Percentiles rank a stretch among this genome's conserved stretches.
These are phyloP conservation scores for Thalassiosira profunda DNA, from an alignment of 108 stramenopile genomes.

Conservation along the genomic window DNA sequence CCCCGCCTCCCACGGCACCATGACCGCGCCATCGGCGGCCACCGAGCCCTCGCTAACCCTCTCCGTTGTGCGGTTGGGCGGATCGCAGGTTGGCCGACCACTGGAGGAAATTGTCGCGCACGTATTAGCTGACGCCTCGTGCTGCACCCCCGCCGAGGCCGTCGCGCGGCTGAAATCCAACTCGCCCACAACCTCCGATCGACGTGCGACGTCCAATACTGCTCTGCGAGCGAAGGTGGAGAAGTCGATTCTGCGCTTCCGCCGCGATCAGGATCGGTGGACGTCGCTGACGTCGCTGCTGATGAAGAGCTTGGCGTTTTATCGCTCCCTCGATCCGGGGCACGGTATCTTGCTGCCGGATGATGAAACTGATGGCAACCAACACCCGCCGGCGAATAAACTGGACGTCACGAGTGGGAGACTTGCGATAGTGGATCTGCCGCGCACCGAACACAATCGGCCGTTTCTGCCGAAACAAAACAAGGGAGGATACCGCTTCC, in stretches of 20 bases:
- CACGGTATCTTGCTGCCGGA: background rate
- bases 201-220: background rate
- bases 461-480: conserved; percentile 65
- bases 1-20: too few species aligned
- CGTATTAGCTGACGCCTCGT: background rate
- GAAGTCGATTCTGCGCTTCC: conserved; percentile 42
- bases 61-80: too few species aligned
- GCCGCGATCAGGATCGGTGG: conserved; percentile 58
- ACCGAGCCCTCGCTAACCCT: too few species aligned
- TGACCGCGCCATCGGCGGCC: too few species aligned
- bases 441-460: conserved; percentile 68
- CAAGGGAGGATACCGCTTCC: too few species aligned
- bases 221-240: background rate
- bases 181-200: too few species aligned
- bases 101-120: too few species aligned
- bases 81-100: too few species aligned
- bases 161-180: too few species aligned
- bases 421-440: conserved; percentile 55
- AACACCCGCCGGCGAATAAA: too few species aligned
- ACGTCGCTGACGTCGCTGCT: conserved; percentile 62
- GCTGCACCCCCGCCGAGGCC: background rate
- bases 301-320: conserved; percentile 72
- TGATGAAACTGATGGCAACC: background rate
- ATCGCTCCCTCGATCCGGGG: conserved; percentile 12
- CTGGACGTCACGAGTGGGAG: too few species aligned